Percentiles rank a stretch among this genome's conserved stretches.
These are phyloP conservation scores for Ophiostoma sp. DNA, from an alignment of 2,329 filamentous ascomycete genomes.

Conservation along the genomic window DNA sequence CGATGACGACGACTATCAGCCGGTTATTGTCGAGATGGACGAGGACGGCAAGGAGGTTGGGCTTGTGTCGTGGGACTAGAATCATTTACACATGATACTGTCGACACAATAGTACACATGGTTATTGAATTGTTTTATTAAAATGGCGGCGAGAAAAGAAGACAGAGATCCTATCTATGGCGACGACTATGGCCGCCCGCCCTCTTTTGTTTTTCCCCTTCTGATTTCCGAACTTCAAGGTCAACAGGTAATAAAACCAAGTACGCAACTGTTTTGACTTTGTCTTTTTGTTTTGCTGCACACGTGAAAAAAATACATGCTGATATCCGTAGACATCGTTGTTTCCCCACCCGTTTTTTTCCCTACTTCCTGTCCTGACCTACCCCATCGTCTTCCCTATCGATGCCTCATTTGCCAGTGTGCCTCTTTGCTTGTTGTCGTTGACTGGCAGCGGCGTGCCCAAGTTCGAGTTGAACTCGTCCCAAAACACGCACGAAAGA, in stretches of 20 bases:
- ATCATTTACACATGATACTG: no score
- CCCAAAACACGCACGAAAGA: not conserved
- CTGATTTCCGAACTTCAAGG: not conserved
- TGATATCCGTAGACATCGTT: slow-evolving; percentile 11
- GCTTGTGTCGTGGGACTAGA: slow-evolving; percentile 43
- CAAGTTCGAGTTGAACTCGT: not conserved
- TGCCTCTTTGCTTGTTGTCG: not conserved
- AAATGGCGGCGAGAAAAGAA: no score
- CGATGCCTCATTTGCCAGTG: slow-evolving; percentile 1
- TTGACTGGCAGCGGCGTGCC: not conserved
- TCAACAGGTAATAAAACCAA: slow-evolving; percentile 6
- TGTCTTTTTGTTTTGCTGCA: slow-evolving; percentile 2
- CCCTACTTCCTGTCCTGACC: not conserved
- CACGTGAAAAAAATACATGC: slow-evolving; percentile 15
- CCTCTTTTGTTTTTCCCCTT: not conserved
- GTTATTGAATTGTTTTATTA: no score
- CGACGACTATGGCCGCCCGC: no score
- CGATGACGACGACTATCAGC: slow-evolving; percentile 42
- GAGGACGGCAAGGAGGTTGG: slow-evolving; percentile 48
- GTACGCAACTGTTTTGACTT: not conserved
- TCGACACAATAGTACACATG: no score
- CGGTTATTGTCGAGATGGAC: slow-evolving; percentile 49
- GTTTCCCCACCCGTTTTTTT: slow-evolving; percentile 6
- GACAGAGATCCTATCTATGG: no score
- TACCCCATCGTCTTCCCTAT: slow-evolving; percentile 2